Conservation (phyloP, 2,329 filamentous ascomycete genomes). For the Sarocladium oryzae region DNA sequence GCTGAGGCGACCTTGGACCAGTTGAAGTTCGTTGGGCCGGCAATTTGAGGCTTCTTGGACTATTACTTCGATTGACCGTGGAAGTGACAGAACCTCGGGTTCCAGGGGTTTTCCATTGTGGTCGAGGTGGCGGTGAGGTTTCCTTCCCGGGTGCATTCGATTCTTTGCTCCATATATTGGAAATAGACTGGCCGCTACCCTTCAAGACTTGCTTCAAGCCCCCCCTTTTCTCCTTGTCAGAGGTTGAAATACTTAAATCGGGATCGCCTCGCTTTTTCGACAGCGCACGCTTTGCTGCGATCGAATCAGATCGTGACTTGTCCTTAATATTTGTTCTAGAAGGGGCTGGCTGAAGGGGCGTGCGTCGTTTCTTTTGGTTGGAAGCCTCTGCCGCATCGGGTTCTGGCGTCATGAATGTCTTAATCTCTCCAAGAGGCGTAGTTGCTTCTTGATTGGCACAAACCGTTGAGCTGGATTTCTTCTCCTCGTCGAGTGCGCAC, state of each 20-base stretch:
- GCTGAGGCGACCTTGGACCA: neutral
- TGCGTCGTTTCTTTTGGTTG: conserved; percentile 41
- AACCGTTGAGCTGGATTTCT: neutral
- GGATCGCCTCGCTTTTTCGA: conserved; percentile 22
- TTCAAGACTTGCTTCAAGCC: conserved; percentile 46
- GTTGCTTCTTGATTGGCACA: neutral
- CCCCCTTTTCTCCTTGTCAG: conserved; percentile 35
- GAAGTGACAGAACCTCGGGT: conserved; percentile 10
- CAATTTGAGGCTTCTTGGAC: conserved; percentile 12
- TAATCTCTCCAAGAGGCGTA: neutral
- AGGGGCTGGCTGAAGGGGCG: conserved; percentile 22
- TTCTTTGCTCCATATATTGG: conserved; percentile 46
- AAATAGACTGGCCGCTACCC: conserved; percentile 40
- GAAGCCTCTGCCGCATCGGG: conserved; percentile 15
- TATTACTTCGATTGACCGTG: neutral
- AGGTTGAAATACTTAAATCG: neutral
- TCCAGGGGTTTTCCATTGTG: conserved; percentile 19
- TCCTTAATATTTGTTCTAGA: neutral
- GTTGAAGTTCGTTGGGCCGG: neutral
- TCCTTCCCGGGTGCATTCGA: conserved; percentile 18
- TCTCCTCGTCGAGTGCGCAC: neutral
- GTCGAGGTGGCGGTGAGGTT: conserved; percentile 15
- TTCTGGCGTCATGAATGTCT: neutral
- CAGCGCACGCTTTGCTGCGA: conserved; percentile 17
- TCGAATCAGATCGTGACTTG: conserved; percentile 13